These are phyloP conservation scores for Cercospora sesami DNA, from an alignment of 2,329 filamentous ascomycete species.

Conservation along the genomic window DNA sequence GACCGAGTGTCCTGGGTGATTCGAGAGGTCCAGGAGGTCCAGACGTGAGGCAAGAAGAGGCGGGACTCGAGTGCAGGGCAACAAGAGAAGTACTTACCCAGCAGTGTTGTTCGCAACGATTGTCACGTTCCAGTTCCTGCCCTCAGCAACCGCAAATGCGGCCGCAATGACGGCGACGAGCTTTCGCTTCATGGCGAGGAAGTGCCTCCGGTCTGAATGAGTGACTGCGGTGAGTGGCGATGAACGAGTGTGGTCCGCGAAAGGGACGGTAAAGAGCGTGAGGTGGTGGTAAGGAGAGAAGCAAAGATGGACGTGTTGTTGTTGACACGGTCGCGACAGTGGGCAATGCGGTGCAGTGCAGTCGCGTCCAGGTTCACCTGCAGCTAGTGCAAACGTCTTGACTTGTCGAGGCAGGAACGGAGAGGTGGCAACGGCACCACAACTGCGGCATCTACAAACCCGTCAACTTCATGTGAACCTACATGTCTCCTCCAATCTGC, in stretches of 20 bases:
- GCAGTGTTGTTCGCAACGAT: conserved; percentile 13
- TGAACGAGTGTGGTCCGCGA: conserved; percentile 20
- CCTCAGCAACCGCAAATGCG: conserved; percentile 14
- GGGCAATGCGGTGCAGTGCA: not conserved
- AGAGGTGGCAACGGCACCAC: not conserved
- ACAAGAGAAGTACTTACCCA: conserved; percentile 20
- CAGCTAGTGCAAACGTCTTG: not conserved
- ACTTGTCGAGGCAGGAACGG: not conserved
- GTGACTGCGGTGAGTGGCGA: conserved; percentile 31
- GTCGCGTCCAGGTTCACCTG: conserved; percentile 4
- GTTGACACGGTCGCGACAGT: not conserved
- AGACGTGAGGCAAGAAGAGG: conserved; percentile 3
- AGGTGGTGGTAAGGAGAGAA: conserved; percentile 9
- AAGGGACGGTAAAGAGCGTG: conserved; percentile 15
- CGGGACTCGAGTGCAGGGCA: not conserved
- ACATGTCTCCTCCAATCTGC: not conserved
- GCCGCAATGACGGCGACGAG: conserved; percentile 19
- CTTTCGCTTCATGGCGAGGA: conserved; percentile 24
- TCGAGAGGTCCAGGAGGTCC: not conserved
- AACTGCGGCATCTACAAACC: not conserved
- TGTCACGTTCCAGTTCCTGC: conserved; percentile 19
- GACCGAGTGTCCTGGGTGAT: not conserved
- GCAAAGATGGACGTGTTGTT: conserved; percentile 9
- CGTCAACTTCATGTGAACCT: not conserved
- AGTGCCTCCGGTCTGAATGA: conserved; percentile 28